Base-by-base conservation (phyloP, 192 early-diverging fungal species). In the Phycomyces blakesleeanus region DNA sequence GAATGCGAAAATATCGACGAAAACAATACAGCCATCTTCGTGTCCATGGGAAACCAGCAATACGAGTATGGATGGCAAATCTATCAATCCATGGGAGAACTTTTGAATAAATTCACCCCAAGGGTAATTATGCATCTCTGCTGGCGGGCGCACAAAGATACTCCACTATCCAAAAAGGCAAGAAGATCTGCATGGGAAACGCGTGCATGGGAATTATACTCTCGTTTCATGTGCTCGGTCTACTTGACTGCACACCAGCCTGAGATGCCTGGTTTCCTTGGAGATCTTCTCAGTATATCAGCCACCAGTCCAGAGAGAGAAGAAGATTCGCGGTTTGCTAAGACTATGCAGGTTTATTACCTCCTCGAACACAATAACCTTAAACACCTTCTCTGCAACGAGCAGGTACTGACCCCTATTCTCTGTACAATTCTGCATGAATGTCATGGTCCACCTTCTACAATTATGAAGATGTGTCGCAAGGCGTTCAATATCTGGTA, bases 21-120 rank as follows among this genome's bases (percentile, higher is more conserved):
- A n/a, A n/a, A n/a, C 15, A 63, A 40, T 40, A 59, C 54, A 11
- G 55, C 57, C 53, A 61, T 68, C 0, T 68, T 62, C 26, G 62
- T 51, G n/a, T 51, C 59, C 3, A 55, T 68, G 26, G 39, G 38
- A 9, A 61, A 61, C 41, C 39, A 50, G 9, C 59, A 62, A 26
- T 68, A 55, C 40, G 67, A 68, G 15, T 61, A 68, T 27, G 67
- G 59, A 16, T 68, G 67, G 67, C 51, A 62, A 42, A 20, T 62
- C 0, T 68, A 50, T 39, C 18, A 57, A 12, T 41, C 41, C 26
- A 68, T 62, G 67, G 60, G 41, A 22, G 26, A 62, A 4, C 27
- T 29, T 1, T 54, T 68, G 6, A 55, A 63, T 52, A 49, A 47
- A 16, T 44, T 52, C 15, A 68, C 59, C 5, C 54, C 59, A 22